Conservation (phyloP, 164 flowering plant species). For the Buxus sempervirens region DNA sequence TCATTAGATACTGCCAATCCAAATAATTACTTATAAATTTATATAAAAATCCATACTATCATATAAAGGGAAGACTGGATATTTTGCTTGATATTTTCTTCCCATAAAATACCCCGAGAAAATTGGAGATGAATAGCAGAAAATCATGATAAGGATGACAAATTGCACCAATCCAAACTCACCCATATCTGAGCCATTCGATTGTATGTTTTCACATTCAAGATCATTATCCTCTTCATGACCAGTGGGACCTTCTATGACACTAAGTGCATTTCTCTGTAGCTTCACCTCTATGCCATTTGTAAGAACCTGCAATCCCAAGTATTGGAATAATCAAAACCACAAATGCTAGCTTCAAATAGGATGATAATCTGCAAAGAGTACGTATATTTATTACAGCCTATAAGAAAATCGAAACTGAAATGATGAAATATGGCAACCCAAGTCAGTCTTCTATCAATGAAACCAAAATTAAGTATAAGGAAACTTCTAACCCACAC, state of each 20-base stretch:
- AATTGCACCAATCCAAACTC: slow-evolving; percentile 13
- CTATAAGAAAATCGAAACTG: too few species aligned
- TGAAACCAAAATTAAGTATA: too few species aligned
- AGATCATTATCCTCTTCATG: slow-evolving; percentile 84
- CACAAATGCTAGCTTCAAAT: not conserved
- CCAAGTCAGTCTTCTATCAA: too few species aligned
- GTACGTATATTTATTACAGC: too few species aligned
- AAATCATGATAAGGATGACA: not conserved
- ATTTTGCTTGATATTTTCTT: too few species aligned
- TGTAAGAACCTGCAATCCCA: slow-evolving; percentile 67
- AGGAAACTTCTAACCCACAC: too few species aligned
- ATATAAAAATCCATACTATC: too few species aligned
- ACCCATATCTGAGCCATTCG: slow-evolving; percentile 80
- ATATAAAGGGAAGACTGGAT: too few species aligned
- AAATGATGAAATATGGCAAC: too few species aligned
- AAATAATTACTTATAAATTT: too few species aligned
- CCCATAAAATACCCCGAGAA: too few species aligned
- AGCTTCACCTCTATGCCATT: slow-evolving; percentile 97
- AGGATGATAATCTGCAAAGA: not conserved
- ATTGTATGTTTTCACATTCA: slow-evolving; percentile 65
- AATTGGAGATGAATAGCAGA: not conserved
- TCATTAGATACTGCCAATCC: slow-evolving; percentile 91
- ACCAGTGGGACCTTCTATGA: slow-evolving; percentile 89
- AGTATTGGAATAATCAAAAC: not conserved
- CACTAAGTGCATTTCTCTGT: slow-evolving; percentile 96